Percentiles rank a stretch among this genome's conserved stretches.
phyloP scores from a whole-genome alignment of 2,329 filamentous ascomycete genomes.

The Xylariales sp. region DNA sequence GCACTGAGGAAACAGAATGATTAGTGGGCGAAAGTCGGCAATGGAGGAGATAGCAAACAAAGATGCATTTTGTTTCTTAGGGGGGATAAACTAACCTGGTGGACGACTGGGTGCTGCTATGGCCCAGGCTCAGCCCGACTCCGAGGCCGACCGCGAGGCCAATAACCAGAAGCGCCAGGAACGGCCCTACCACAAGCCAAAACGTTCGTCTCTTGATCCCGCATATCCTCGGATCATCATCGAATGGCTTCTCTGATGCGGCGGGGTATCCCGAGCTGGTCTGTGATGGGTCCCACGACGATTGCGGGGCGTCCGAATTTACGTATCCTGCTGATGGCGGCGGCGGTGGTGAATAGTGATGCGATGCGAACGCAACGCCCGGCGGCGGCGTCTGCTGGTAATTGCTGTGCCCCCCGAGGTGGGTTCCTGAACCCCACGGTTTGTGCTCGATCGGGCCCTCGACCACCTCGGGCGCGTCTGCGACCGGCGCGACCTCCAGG shows the following conservation, averaged over 20 bases:
- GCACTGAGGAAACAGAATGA: not conserved
- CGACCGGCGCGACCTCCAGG: conserved; percentile 14
- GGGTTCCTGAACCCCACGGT: conserved; percentile 9
- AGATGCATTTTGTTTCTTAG: too few relatives aligned
- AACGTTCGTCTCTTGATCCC: conserved; percentile 16
- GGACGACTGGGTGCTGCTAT: not conserved
- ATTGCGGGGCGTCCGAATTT: not conserved
- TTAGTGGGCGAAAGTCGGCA: not conserved
- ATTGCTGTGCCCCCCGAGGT: conserved; percentile 4
- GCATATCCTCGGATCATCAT: conserved; percentile 12
- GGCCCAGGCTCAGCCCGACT: conserved; percentile 13
- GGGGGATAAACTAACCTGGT: conserved; percentile 2
- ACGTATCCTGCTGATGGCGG: too few relatives aligned
- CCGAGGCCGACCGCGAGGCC: conserved; percentile 20
- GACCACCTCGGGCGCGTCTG: conserved; percentile 14
- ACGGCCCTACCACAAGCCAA: conserved; percentile 19
- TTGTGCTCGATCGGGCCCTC: conserved; percentile 13
- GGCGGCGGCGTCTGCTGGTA: conserved; percentile 7
- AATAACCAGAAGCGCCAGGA: conserved; percentile 16
- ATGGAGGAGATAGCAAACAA: too few relatives aligned
- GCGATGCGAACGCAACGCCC: not conserved
- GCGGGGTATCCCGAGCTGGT: not conserved
- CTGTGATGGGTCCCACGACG: conserved; percentile 2
- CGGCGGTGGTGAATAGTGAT: not conserved
- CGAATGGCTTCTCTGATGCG: conserved; percentile 4